Base-by-base conservation (phyloP, 2,329 filamentous ascomycete species). In the Gnomoniopsis sp. region DNA sequence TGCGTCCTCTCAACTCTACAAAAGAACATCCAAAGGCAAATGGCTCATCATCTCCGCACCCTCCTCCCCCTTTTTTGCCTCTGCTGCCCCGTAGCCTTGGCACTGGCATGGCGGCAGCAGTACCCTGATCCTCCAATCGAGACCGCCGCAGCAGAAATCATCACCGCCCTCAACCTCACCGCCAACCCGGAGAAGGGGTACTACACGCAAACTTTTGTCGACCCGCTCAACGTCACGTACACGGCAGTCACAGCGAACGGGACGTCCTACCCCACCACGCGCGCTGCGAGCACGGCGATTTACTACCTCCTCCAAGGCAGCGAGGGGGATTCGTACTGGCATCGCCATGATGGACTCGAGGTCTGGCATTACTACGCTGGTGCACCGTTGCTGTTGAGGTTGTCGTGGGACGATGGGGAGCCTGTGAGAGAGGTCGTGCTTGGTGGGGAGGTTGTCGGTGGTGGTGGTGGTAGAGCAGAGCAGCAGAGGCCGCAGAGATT, bases 331-430 rank as follows among this genome's bases (percentile, higher is more conserved):
- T 82, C 79, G 6, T 68, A 74, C 57, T 82, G 79, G 79, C 80
- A 82, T 66, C 76, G 77, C 56, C 74, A 79, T 51, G 77, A 80
- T 55, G 75, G 75, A 3, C 75, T 69, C 48, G 78, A 82, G 65
- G 67, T 79, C 11, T 83, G 80, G 80, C 80, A 83, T 64, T 75
- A 79, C 69, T 82, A 82, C 52, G 79, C 77, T 11, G 80, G 80
- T 8, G 78, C 79, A 12, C 79, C 79, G 1, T 66, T 83, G 52
- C 72, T 66, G n/a, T 67, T 82, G 14, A 76, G 72, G 2, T 68
- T 81, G 0, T 78, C 77, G 2, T 64, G 58, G 22, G 67, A 81
- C 53, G 72, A 81, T 56, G 78, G 77, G 3, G 67, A 64, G 64
- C 70, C 67, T 46, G 69, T 69, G 61, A 68, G 70, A 7, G 58